Conservation (phyloP, 345 rosid species). For the Brassica rapa region DNA sequence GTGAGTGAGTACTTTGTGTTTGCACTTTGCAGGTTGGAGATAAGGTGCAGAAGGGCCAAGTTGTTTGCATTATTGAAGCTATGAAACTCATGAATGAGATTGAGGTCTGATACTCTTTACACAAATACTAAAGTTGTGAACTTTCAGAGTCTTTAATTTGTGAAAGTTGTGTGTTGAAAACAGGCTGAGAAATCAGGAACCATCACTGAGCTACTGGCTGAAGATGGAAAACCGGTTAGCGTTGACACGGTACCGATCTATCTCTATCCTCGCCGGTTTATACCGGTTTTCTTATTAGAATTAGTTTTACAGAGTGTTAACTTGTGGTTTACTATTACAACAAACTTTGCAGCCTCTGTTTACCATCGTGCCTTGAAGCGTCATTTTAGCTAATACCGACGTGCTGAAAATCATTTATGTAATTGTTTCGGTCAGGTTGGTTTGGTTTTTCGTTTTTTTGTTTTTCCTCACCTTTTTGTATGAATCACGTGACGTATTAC, state of each 20-base stretch:
- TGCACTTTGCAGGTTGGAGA: constrained; percentile 71
- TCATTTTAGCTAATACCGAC: not conserved
- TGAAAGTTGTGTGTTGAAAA: constrained; percentile 7
- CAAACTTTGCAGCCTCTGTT: constrained; percentile 74
- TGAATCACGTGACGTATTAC: not conserved
- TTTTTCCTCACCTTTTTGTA: not conserved
- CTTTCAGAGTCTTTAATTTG: constrained; percentile 15
- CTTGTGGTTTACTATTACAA: not conserved
- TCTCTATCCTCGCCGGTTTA: constrained; percentile 15
- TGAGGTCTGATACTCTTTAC: constrained; percentile 57
- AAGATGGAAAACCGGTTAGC: constrained; percentile 85
- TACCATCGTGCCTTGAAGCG: constrained; percentile 58
- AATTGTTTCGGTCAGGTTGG: constrained; percentile 3
- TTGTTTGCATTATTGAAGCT: constrained; percentile 91
- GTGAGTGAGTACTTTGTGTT: not conserved
- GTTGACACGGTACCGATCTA: constrained; percentile 64
- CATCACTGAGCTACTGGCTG: constrained; percentile 66
- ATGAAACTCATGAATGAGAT: constrained; percentile 99
- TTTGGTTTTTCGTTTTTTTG: constrained; percentile 6
- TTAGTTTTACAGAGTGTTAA: constrained; percentile 10
- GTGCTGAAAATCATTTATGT: constrained; percentile 6
- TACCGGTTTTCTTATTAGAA: not conserved
- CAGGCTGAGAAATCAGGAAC: constrained; percentile 98
- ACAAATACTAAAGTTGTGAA: not conserved
- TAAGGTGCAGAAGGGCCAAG: constrained; percentile 95